Conservation (phyloP, 2,329 filamentous ascomycete species). For the Cladorrhinum sp. region DNA sequence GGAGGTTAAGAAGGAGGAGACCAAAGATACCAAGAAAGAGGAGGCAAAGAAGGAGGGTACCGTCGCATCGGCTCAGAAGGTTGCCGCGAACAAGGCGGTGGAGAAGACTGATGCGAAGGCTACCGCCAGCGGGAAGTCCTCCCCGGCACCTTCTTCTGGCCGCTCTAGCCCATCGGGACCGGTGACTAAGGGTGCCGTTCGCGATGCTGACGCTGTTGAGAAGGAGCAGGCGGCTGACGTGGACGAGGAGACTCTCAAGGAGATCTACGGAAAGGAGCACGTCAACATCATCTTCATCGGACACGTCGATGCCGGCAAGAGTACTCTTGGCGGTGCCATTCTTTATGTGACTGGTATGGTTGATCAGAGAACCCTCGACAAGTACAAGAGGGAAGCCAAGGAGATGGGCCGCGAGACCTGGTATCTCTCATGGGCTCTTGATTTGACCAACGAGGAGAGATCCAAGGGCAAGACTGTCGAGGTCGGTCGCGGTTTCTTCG, state of each 20-base stretch:
- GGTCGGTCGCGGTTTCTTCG: constrained; percentile 92
- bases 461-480: constrained; percentile 97
- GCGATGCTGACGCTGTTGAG: constrained; percentile 77
- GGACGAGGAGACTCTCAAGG: constrained; percentile 71
- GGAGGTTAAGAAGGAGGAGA: constrained; percentile 48
- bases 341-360: constrained; percentile 96
- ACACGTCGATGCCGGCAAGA: constrained; percentile 98
- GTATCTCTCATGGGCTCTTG: constrained; percentile 98
- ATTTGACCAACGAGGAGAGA: constrained; percentile 94
- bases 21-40: constrained; percentile 50
- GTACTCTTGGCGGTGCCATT: constrained; percentile 89
- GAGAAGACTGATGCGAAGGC: constrained; percentile 80
- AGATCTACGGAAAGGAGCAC: constrained; percentile 92
- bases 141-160: constrained; percentile 78
- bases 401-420: constrained; percentile 95
- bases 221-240: constrained; percentile 78
- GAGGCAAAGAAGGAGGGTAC: constrained; percentile 42
- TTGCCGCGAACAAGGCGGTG: constrained; percentile 82
- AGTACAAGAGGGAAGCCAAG: constrained; percentile 96
- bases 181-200: constrained; percentile 52
- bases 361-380: constrained; percentile 97
- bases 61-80: constrained; percentile 74
- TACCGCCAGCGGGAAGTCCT: constrained; percentile 65
- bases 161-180: constrained; percentile 73
- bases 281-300: constrained; percentile 69